phyloP scores from a whole-genome alignment of 2,329 filamentous ascomycete genomes.

The Penicillium sp. region DNA sequence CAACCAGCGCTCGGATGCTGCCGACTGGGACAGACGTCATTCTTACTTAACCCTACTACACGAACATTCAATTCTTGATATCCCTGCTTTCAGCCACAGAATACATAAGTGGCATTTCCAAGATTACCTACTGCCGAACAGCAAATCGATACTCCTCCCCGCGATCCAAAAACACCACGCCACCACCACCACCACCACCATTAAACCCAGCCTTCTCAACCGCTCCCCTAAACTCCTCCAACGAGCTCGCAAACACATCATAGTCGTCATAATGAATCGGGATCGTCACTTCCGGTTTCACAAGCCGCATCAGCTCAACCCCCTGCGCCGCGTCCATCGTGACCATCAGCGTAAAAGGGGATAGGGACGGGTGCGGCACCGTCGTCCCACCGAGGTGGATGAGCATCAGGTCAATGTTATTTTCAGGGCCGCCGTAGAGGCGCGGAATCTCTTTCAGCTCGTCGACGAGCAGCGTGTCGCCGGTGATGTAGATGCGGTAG shows the following conservation, averaged over 20 bases:
- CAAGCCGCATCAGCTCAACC: slow-evolving; percentile 62
- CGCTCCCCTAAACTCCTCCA: slow-evolving; percentile 64
- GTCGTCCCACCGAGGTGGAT: slow-evolving; percentile 70
- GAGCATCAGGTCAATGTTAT: slow-evolving; percentile 69
- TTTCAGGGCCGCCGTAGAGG: slow-evolving; percentile 51
- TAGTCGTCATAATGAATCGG: slow-evolving; percentile 71
- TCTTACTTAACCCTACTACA: neutral
- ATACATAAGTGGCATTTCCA: neutral
- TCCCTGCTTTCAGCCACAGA: neutral
- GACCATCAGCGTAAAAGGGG: slow-evolving; percentile 70
- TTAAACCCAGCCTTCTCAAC: slow-evolving; percentile 57
- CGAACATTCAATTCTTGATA: too few relatives aligned
- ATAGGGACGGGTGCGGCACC: slow-evolving; percentile 63
- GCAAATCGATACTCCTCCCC: slow-evolving; percentile 62
- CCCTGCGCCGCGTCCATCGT: slow-evolving; percentile 72
- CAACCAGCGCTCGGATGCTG: neutral
- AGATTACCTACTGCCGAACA: slow-evolving; percentile 38
- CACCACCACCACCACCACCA: slow-evolving; percentile 42
- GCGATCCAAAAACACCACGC: slow-evolving; percentile 66
- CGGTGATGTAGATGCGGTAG: slow-evolving; percentile 69
- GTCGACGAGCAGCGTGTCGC: slow-evolving; percentile 67
- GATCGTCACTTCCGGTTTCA: slow-evolving; percentile 66
- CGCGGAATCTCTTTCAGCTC: slow-evolving; percentile 66
- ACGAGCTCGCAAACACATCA: slow-evolving; percentile 63
- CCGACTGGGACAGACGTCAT: slow-evolving; percentile 1